Percentiles rank a stretch among this genome's conserved stretches.
phyloP scores from a whole-genome alignment of 2,329 filamentous ascomycete genomes.

The Hypoxylon sp. region DNA sequence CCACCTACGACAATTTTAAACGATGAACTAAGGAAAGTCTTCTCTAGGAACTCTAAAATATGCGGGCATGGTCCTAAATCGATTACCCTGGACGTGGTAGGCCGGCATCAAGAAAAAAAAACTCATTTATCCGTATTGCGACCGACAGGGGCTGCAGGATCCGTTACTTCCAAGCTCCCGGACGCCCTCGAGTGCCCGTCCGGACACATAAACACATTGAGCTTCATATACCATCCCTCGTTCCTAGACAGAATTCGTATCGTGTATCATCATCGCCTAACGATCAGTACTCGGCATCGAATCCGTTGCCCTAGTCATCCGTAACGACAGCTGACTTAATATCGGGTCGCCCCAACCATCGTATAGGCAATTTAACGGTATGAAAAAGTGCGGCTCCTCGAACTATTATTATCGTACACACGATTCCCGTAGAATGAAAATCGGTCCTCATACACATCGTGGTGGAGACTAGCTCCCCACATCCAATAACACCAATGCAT shows the following conservation, averaged over 20 bases:
- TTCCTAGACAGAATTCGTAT: neutral
- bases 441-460: neutral
- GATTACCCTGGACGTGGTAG: constrained; percentile 31
- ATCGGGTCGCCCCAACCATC: constrained; percentile 15
- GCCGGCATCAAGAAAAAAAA: constrained; percentile 26
- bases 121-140: constrained; percentile 39
- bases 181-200: constrained; percentile 20
- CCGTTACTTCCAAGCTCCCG: constrained; percentile 12
- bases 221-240: constrained; percentile 5
- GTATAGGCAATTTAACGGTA: constrained; percentile 12
- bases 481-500: constrained; percentile 8
- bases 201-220: constrained; percentile 17
- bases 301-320: constrained; percentile 18
- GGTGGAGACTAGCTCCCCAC: neutral
- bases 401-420: constrained; percentile 29
- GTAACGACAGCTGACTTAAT: constrained; percentile 15
- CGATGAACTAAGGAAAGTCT: neutral
- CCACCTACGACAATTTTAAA: constrained; percentile 9
- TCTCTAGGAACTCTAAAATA: constrained; percentile 26
- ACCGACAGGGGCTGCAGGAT: constrained; percentile 21
- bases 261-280: neutral
- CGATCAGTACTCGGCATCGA: constrained; percentile 27
- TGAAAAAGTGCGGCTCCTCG: constrained; percentile 24
- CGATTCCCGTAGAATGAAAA: neutral
- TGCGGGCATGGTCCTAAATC: constrained; percentile 7